phyloP scores from a whole-genome alignment of 2,329 filamentous ascomycete species.

The Zasmidium angulare region DNA sequence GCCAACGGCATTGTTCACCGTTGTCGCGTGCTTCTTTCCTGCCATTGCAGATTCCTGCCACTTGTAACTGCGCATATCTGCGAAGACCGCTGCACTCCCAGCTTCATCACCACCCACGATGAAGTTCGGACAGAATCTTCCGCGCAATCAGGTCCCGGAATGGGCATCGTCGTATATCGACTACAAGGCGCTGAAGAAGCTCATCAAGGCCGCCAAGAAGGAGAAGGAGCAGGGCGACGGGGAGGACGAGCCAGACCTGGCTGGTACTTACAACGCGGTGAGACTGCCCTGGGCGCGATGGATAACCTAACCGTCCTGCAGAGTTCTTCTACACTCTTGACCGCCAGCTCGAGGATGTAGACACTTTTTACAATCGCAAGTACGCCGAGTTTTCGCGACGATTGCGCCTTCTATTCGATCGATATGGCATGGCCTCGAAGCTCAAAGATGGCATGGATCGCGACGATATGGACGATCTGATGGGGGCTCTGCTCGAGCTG shows the following conservation, averaged over 20 bases:
- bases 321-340: constrained; percentile 97
- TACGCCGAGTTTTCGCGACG: constrained; percentile 80
- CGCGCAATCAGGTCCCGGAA: constrained; percentile 81
- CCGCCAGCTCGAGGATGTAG: constrained; percentile 94
- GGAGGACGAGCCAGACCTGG: constrained; percentile 73
- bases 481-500: constrained; percentile 85
- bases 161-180: constrained; percentile 84
- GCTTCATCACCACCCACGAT: constrained; percentile 10
- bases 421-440: constrained; percentile 75
- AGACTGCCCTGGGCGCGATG: constrained; percentile 18
- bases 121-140: constrained; percentile 57
- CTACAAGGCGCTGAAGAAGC: constrained; percentile 90
- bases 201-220: constrained; percentile 78
- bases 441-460: constrained; percentile 72
- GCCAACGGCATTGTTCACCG: not conserved
- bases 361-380: constrained; percentile 96
- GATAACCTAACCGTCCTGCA: constrained; percentile 45
- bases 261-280: constrained; percentile 65
- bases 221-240: constrained; percentile 48
- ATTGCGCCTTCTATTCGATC: constrained; percentile 80
- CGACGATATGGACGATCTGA: constrained; percentile 87
- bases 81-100: not conserved
- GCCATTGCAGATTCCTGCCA: not conserved
- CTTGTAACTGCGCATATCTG: not conserved
- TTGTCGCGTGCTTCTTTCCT: not conserved